Percentiles rank a stretch among this genome's conserved stretches.
Evolutionary conservation across 441 rosid genomes (phyloP).

Genomic region (Sinapis alba): DNA sequence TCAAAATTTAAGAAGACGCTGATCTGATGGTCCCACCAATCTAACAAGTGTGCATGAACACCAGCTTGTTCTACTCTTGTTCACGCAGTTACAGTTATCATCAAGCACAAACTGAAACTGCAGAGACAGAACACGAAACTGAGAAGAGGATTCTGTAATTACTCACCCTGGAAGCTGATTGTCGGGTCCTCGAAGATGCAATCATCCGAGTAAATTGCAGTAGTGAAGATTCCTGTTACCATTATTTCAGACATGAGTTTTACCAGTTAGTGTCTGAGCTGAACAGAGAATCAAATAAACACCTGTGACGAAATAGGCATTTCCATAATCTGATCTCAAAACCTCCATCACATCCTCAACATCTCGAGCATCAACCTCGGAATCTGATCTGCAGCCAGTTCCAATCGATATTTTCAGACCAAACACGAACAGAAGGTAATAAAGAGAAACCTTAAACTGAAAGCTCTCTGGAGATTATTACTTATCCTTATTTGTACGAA

Average conservation of each 20-base stretch:
- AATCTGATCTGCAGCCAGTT: constrained; percentile 12
- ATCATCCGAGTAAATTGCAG: constrained; percentile 43
- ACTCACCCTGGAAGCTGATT: constrained; percentile 37
- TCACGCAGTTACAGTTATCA: constrained; percentile 6
- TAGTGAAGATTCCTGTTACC: constrained; percentile 15
- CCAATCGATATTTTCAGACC: constrained; percentile 16
- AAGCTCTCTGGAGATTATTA: constrained; percentile 14
- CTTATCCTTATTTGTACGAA: constrained; percentile 39
- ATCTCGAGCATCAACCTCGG: constrained; percentile 34
- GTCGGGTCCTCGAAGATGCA: constrained; percentile 80
- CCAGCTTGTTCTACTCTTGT: background rate
- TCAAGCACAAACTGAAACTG: background rate
- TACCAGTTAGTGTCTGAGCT: background rate
- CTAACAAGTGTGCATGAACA: constrained; percentile 9
- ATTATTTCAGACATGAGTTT: background rate
- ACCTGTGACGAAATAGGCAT: constrained; percentile 93
- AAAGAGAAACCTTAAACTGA: background rate
- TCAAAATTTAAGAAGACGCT: constrained; percentile 19
- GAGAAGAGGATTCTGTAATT: background rate
- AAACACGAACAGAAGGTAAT: background rate
- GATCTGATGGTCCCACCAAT: constrained; percentile 17
- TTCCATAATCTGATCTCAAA: constrained; percentile 67
- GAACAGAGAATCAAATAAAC: background rate
- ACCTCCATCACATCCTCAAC: constrained; percentile 56
- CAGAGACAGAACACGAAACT: background rate